Evolutionary conservation across 805 yeast genomes (phyloP).

Genomic region (Tanozyma kutaoensis): DNA sequence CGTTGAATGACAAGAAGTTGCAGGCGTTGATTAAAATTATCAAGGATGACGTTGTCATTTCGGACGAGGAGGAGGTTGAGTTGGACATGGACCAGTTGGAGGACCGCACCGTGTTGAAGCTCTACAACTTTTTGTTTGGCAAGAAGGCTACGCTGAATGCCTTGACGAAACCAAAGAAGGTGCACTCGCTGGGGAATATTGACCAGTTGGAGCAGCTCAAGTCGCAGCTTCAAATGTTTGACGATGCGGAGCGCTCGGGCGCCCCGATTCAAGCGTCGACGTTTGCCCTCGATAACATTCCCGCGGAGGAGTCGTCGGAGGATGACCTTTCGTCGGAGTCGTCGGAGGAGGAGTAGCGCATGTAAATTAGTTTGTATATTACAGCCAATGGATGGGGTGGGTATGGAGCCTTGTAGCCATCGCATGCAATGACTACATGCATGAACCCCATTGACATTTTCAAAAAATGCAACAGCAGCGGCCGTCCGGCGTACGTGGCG

Average conservation of each 20-base stretch:
- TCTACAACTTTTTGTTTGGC: conserved; percentile 66
- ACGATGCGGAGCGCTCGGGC: conserved; percentile 15
- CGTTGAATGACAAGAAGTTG: conserved; percentile 64
- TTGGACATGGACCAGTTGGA: conserved; percentile 90
- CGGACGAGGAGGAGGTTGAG: conserved; percentile 83
- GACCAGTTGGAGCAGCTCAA: conserved; percentile 55
- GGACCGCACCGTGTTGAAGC: conserved; percentile 65
- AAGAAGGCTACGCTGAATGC: conserved; percentile 20
- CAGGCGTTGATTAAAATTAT: conserved; percentile 77
- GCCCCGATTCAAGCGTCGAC: conserved; percentile 8
- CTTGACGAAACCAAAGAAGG: conserved; percentile 32
- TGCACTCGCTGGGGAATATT: conserved; percentile 13
- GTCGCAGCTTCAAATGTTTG: conserved; percentile 33
- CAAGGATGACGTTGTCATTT: conserved; percentile 44
- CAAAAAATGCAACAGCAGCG: no score
- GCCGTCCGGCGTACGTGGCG: conserved; percentile 6
- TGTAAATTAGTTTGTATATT: not conserved
- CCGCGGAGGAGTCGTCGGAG: conserved; percentile 30
- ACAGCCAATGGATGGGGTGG: not conserved
- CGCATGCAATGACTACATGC: no score
- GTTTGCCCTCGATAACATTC: conserved; percentile 21
- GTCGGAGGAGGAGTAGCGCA: conserved; percentile 53
- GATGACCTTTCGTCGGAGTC: conserved; percentile 45
- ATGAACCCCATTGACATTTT: no score
- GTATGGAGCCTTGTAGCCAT: not conserved